Percentiles rank a stretch among this genome's conserved stretches.
These are phyloP conservation scores for Bipolaris gigantea DNA, from an alignment of 2,329 filamentous ascomycete species.

Conservation along the genomic window DNA sequence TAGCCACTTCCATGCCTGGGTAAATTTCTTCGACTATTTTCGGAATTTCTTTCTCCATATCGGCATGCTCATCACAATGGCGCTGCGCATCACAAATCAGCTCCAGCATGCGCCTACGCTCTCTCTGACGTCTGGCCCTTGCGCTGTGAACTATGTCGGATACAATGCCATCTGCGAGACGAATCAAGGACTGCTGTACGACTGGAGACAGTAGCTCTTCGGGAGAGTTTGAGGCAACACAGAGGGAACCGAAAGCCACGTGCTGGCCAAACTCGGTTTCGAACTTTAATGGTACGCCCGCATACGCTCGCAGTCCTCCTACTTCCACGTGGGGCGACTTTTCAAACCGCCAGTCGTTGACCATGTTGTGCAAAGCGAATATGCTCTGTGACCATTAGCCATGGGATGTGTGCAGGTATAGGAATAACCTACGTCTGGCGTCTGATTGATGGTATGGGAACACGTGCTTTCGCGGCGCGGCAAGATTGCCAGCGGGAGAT, in stretches of 20 bases:
- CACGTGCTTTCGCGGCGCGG: conserved; percentile 52
- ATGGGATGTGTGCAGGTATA: neutral
- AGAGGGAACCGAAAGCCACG: conserved; percentile 49
- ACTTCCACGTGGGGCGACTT: conserved; percentile 47
- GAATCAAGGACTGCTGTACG: conserved; percentile 41
- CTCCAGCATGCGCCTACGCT: conserved; percentile 46
- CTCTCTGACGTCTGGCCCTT: conserved; percentile 45
- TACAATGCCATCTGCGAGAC: conserved; percentile 47
- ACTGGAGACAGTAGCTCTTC: conserved; percentile 36
- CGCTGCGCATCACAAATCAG: conserved; percentile 35
- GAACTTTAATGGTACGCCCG: conserved; percentile 47
- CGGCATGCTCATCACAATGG: conserved; percentile 20
- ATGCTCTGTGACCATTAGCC: conserved; percentile 32
- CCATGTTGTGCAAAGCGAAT: conserved; percentile 49
- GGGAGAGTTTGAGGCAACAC: conserved; percentile 46
- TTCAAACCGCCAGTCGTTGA: conserved; percentile 51
- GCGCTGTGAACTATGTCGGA: conserved; percentile 48
- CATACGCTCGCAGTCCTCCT: conserved; percentile 48
- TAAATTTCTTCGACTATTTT: conserved; percentile 40
- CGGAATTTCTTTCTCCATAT: conserved; percentile 32
- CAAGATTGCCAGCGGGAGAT: conserved; percentile 47
- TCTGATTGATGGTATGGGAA: conserved; percentile 49
- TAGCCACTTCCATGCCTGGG: conserved; percentile 35
- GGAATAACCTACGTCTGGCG: conserved; percentile 30
- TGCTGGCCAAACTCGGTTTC: conserved; percentile 47